Percentiles rank a stretch among this genome's conserved stretches.
These are phyloP conservation scores for Teunomyces lycoperdinae DNA, from an alignment of 805 yeast genomes.

Conservation along the genomic window DNA sequence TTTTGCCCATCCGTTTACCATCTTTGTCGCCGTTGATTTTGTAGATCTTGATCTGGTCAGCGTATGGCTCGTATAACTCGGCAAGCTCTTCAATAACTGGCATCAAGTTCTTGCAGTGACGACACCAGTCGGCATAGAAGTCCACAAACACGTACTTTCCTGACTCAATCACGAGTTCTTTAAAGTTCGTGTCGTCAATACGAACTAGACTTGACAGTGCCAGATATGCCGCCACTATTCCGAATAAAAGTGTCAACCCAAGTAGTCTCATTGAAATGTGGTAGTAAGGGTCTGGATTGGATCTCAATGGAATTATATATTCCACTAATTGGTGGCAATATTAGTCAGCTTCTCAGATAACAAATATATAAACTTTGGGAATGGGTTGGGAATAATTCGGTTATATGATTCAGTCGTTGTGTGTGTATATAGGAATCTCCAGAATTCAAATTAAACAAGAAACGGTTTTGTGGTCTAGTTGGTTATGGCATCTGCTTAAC, in stretches of 20 bases:
- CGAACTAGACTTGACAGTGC: slow-evolving; percentile 32
- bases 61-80: slow-evolving; percentile 21
- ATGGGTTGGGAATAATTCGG: too few relatives aligned
- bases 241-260: not conserved
- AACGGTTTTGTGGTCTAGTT: slow-evolving; percentile 96
- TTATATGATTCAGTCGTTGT: too few relatives aligned
- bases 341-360: too few relatives aligned
- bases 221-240: slow-evolving; percentile 7
- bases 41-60: slow-evolving; percentile 44
- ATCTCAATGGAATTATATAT: too few relatives aligned
- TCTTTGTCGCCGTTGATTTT: slow-evolving; percentile 59
- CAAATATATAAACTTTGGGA: too few relatives aligned
- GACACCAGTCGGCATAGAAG: slow-evolving; percentile 70
- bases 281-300: too few relatives aligned
- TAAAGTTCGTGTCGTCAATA: slow-evolving; percentile 50
- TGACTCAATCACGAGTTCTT: slow-evolving; percentile 53
- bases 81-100: slow-evolving; percentile 42
- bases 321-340: too few relatives aligned
- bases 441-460: not conserved
- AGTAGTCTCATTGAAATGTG: slow-evolving; percentile 5
- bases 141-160: slow-evolving; percentile 46
- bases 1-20: slow-evolving; percentile 47
- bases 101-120: slow-evolving; percentile 58
- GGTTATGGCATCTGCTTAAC: slow-evolving; percentile 99
- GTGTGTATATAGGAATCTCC: not conserved